These are phyloP conservation scores for Populus tremula DNA, from an alignment of 345 rosid species.

Conservation along the genomic window DNA sequence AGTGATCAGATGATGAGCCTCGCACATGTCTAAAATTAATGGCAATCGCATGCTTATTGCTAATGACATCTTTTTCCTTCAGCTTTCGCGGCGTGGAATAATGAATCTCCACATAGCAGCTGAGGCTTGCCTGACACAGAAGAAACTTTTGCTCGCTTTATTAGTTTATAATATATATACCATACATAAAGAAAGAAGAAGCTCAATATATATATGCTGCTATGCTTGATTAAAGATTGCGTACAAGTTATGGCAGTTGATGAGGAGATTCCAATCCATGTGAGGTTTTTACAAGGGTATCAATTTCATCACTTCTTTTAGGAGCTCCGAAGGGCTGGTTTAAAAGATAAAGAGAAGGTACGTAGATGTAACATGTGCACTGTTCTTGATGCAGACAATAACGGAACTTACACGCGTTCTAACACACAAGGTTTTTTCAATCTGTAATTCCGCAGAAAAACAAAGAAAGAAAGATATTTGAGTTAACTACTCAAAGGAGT, in stretches of 20 bases:
- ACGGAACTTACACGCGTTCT: too few relatives aligned
- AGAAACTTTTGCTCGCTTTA: background rate
- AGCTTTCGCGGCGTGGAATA: background rate
- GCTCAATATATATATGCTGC: background rate
- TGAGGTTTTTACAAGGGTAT: background rate
- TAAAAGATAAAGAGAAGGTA: background rate
- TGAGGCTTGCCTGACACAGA: background rate
- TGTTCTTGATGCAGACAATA: too few relatives aligned
- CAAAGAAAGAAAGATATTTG: too few relatives aligned
- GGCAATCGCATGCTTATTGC: background rate
- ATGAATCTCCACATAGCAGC: background rate
- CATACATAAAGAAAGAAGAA: background rate
- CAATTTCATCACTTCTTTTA: background rate
- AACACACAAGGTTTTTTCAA: too few relatives aligned
- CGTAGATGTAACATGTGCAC: too few relatives aligned
- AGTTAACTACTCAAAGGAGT: too few relatives aligned
- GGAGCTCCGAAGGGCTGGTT: background rate
- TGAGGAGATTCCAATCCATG: background rate
- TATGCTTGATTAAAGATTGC: background rate
- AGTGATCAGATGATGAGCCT: background rate
- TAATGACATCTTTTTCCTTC: background rate
- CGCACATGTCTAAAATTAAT: background rate
- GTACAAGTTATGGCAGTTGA: background rate
- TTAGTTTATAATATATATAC: background rate
- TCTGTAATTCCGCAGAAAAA: too few relatives aligned